Evolutionary conservation across 495 filamentous ascomycete genomes (phyloP).

Genomic region (Hapsidospora chrysogenum): DNA sequence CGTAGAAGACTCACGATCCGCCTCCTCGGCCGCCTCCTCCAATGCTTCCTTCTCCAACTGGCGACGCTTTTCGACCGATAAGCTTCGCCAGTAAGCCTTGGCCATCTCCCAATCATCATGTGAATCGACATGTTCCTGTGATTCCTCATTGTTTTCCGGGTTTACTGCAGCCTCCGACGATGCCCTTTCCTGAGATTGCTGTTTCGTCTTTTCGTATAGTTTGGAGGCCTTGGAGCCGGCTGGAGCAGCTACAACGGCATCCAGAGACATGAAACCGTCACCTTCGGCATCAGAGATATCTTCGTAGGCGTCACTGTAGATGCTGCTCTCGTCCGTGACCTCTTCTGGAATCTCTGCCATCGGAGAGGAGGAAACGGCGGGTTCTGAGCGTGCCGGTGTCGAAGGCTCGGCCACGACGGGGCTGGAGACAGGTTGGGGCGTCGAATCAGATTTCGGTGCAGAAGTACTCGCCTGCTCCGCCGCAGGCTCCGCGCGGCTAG

Average conservation of each 20-base stretch:
- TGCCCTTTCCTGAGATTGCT: neutral
- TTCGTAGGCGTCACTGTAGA: slow-evolving; percentile 83
- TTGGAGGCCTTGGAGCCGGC: neutral
- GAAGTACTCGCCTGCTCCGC: neutral
- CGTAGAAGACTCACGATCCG: slow-evolving; percentile 21
- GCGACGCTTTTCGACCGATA: slow-evolving; percentile 38
- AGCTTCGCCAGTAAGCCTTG: slow-evolving; percentile 45
- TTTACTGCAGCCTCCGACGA: slow-evolving; percentile 6
- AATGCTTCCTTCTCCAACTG: slow-evolving; percentile 38
- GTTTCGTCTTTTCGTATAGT: neutral
- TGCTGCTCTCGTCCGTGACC: slow-evolving; percentile 28
- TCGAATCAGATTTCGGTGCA: neutral
- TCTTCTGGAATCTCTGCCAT: slow-evolving; percentile 1
- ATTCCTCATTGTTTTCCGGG: slow-evolving; percentile 6
- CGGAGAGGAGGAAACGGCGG: neutral
- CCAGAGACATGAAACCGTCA: slow-evolving; percentile 65
- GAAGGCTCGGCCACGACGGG: neutral
- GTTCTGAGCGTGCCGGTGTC: neutral
- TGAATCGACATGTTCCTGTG: slow-evolving; percentile 5
- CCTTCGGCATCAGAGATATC: slow-evolving; percentile 51
- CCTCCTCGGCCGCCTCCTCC: slow-evolving; percentile 28
- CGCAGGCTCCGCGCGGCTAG: neutral
- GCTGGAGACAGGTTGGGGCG: no score
- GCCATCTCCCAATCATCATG: slow-evolving; percentile 40
- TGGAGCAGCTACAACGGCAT: slow-evolving; percentile 46